Evolutionary conservation across 306 rosid species (phyloP), one percentile per base, ranked within the genome.

Genomic region (Aeschynomene evenia): DNA sequence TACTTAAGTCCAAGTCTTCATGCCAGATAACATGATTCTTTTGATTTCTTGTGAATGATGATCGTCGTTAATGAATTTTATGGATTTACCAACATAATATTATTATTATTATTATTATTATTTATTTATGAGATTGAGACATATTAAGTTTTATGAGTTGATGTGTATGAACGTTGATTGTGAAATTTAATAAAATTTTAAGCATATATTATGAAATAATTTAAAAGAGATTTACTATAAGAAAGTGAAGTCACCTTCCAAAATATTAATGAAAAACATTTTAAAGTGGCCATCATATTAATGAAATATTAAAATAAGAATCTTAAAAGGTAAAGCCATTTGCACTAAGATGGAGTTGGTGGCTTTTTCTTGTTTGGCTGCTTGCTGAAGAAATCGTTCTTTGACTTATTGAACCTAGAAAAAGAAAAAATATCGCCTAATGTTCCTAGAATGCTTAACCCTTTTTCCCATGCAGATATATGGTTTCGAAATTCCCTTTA

Each of bases 321-420:
- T 86, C 76, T 72, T 36, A 72, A 85, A 88, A 88, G 88, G 82
- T 76, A 84, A 82, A 68, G 90, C 68, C 77, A 77, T 70, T 72
- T 40, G 72, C 76, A 71, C 50, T n/a, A 58, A 58, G 20, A 63
- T 45, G 73, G 61, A 70, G 68, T n/a, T 45, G 78, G 73, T 81
- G 72, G 85, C 90, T 74, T 91, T 90, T 86, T 86, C 87, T 70
- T 67, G n/a, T 74, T 84, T 86, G 87, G 86, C 85, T 65, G 77
- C 71, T 86, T 91, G 70, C 87, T 70, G 87, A 80, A 91, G 84
- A 88, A 88, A 88, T 86, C 89, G 81, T 86, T 82, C 84, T 86
- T 91, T 88, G 92, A 91, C 97, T 91, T 84, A 46, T 69, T 51
- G 74, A 84, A 60, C 85, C 85, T 60, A 20, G 36, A 36, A 54